These are phyloP conservation scores for Sphaerostilbella broomeana DNA, from an alignment of 2,329 filamentous ascomycete species.

Conservation along the genomic window DNA sequence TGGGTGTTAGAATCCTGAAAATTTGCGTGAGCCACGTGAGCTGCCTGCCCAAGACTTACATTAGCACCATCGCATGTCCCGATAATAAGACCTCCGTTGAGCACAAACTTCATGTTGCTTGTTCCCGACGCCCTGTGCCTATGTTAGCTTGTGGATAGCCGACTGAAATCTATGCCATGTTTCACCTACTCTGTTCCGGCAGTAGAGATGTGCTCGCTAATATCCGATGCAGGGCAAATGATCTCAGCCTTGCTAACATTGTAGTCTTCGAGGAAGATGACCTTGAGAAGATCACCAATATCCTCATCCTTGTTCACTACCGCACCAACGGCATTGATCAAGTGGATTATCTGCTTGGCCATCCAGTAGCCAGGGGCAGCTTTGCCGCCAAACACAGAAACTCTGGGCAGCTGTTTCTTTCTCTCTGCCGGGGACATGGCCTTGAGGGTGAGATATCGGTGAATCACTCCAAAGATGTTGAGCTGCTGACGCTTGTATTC, in stretches of 20 bases:
- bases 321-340: slow-evolving; percentile 84
- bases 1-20: not conserved
- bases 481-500: slow-evolving; percentile 99
- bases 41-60: no score
- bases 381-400: slow-evolving; percentile 96
- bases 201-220: slow-evolving; percentile 98
- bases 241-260: slow-evolving; percentile 99
- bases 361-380: slow-evolving; percentile 99
- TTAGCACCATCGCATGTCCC: slow-evolving; percentile 97
- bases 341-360: slow-evolving; percentile 97
- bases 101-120: slow-evolving; percentile 99
- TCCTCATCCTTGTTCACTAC: slow-evolving; percentile 92
- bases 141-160: slow-evolving; percentile 14
- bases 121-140: slow-evolving; percentile 60
- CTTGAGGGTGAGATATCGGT: slow-evolving; percentile 87
- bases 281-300: slow-evolving; percentile 89
- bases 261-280: slow-evolving; percentile 96
- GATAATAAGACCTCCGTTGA: slow-evolving; percentile 95
- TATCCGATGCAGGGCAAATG: slow-evolving; percentile 86
- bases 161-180: no score
- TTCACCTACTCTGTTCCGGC: slow-evolving; percentile 75
- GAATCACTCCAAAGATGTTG: slow-evolving; percentile 97
- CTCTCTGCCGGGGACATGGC: slow-evolving; percentile 73
- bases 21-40: not conserved
- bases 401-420: slow-evolving; percentile 80